phyloP scores from a whole-genome alignment of 2,329 filamentous ascomycete genomes.

The Xylaria sp. region DNA sequence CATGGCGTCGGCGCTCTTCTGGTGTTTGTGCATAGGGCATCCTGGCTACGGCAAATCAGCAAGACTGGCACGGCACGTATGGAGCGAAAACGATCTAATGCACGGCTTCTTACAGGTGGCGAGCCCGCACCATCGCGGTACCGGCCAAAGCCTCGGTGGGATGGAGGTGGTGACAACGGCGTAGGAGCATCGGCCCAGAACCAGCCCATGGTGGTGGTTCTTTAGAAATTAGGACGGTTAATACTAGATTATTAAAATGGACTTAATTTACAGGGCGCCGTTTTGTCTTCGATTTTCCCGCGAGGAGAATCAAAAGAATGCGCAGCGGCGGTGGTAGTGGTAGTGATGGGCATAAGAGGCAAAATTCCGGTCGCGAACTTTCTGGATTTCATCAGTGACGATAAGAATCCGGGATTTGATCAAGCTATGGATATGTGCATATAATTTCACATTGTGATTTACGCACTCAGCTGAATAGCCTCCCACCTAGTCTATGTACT shows the following conservation, averaged over 20 bases:
- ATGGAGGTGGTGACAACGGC: slow-evolving; percentile 36
- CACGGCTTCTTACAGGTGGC: slow-evolving; percentile 55
- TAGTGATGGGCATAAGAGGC: slow-evolving; percentile 1
- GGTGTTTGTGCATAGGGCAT: slow-evolving; percentile 67
- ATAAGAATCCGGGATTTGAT: slow-evolving; percentile 27
- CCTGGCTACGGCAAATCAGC: slow-evolving; percentile 54
- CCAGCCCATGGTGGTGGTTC: slow-evolving; percentile 65
- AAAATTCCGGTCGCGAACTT: slow-evolving; percentile 28
- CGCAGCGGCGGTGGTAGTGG: not conserved
- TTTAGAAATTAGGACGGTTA: not conserved
- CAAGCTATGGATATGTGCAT: not conserved
- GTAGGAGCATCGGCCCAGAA: slow-evolving; percentile 68
- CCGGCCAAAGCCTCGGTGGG: slow-evolving; percentile 42
- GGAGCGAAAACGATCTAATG: not conserved
- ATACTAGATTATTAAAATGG: not conserved
- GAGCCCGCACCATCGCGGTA: slow-evolving; percentile 46
- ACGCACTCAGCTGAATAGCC: no score
- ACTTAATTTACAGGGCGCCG: not conserved
- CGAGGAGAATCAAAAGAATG: not conserved
- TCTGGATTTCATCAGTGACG: slow-evolving; percentile 20
- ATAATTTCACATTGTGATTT: no score
- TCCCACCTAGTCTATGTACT: no score
- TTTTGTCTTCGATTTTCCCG: not conserved
- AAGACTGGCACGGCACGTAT: slow-evolving; percentile 31
- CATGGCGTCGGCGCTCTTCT: slow-evolving; percentile 61